These are phyloP conservation scores for Cenchrus purpureus DNA, from an alignment of 176 grass and related monocot genomes.

Conservation along the genomic window DNA sequence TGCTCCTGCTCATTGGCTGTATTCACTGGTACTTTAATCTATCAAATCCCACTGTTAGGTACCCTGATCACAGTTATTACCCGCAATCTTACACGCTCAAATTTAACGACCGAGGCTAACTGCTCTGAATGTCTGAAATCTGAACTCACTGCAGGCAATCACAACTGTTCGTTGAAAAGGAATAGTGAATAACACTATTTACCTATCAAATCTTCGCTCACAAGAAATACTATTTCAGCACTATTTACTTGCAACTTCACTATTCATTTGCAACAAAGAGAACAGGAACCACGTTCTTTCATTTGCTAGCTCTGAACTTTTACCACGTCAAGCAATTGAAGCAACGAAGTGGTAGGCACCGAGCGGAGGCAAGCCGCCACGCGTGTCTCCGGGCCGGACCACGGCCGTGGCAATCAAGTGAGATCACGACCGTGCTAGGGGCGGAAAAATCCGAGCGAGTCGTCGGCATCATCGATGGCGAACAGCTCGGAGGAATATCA, in stretches of 20 bases:
- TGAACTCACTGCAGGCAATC: neutral
- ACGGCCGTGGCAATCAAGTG: constrained; percentile 2
- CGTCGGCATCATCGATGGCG: neutral
- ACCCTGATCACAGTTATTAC: constrained; percentile 14
- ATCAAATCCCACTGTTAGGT: neutral
- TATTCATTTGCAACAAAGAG: too few relatives aligned
- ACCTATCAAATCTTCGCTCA: too few relatives aligned
- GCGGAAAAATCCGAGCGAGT: neutral
- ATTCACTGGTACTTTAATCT: neutral
- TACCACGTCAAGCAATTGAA: neutral
- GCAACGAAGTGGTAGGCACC: neutral
- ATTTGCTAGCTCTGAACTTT: neutral
- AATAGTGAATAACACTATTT: too few relatives aligned
- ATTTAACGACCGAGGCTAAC: neutral
- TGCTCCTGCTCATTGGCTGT: neutral
- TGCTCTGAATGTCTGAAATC: neutral
- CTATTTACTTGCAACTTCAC: too few relatives aligned
- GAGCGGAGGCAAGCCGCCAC: constrained; percentile 1
- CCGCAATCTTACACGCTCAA: neutral
- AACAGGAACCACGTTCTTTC: too few relatives aligned
- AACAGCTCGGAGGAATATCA: constrained; percentile 28
- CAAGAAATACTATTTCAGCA: too few relatives aligned
- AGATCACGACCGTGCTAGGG: constrained; percentile 7
- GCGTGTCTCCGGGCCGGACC: neutral
- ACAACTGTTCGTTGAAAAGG: too few relatives aligned